Percentiles rank a stretch among this genome's conserved stretches.
Evolutionary conservation across 1,284 basidiomycete species (phyloP).

Genomic region (Termitomyces sp.): DNA sequence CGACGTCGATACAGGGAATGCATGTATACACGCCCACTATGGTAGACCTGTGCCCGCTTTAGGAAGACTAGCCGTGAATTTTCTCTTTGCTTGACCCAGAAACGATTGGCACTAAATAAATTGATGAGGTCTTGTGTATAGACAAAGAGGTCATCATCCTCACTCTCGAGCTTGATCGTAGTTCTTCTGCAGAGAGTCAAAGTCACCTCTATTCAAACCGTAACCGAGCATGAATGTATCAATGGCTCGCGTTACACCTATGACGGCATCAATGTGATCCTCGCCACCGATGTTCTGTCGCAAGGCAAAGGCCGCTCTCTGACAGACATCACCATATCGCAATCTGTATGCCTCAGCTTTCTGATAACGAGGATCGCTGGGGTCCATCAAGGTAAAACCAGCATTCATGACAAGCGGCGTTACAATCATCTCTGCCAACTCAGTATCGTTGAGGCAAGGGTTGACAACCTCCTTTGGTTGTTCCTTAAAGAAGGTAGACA

Average conservation of each 20-base stretch:
- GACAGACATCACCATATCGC: slow-evolving; percentile 68
- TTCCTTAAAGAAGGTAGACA: slow-evolving; percentile 65
- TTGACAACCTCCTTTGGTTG: slow-evolving; percentile 51
- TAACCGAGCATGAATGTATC: slow-evolving; percentile 76
- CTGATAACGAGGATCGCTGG: slow-evolving; percentile 73
- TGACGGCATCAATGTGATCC: slow-evolving; percentile 90
- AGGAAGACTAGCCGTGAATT: slow-evolving; percentile 74
- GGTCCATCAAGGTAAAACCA: slow-evolving; percentile 74
- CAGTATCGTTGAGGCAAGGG: slow-evolving; percentile 55
- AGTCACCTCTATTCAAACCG: slow-evolving; percentile 56
- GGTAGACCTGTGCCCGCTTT: slow-evolving; percentile 77
- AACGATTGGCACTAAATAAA: slow-evolving; percentile 51
- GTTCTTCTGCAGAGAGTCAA: slow-evolving; percentile 62
- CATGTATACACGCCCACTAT: slow-evolving; percentile 69
- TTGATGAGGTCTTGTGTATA: neutral
- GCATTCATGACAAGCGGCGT: slow-evolving; percentile 60
- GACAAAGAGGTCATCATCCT: slow-evolving; percentile 23
- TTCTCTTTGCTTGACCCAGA: slow-evolving; percentile 69
- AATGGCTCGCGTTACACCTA: slow-evolving; percentile 63
- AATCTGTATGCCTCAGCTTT: slow-evolving; percentile 55
- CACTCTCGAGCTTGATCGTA: slow-evolving; percentile 68
- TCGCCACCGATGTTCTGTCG: slow-evolving; percentile 60
- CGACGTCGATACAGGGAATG: slow-evolving; percentile 79
- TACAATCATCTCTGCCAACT: slow-evolving; percentile 64
- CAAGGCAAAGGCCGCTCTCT: slow-evolving; percentile 67